phyloP scores from a whole-genome alignment of 2,329 filamentous ascomycete genomes.

The Pestalotiopsis sp. region DNA sequence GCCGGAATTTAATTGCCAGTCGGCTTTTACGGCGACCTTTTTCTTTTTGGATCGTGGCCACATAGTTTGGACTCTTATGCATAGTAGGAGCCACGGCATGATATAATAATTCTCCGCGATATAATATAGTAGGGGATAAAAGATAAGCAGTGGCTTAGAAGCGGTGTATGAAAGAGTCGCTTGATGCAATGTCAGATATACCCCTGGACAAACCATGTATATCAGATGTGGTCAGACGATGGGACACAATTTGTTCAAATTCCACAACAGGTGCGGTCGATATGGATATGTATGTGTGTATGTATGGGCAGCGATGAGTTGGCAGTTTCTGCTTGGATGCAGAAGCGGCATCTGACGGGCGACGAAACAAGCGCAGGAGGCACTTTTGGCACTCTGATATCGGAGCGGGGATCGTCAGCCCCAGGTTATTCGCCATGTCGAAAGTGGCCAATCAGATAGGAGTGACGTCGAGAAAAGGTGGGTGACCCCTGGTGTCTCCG shows the following conservation, averaged over 20 bases:
- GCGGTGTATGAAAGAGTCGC: background rate
- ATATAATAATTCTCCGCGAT: background rate
- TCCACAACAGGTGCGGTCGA: background rate
- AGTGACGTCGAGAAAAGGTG: slow-evolving; percentile 9
- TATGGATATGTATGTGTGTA: background rate
- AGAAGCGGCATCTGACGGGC: background rate
- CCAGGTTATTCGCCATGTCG: background rate
- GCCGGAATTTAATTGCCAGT: background rate
- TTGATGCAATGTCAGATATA: background rate
- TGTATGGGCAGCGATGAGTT: background rate
- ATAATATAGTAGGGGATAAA: background rate
- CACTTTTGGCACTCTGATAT: slow-evolving; percentile 12
- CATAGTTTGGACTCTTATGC: background rate
- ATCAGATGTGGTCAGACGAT: background rate
- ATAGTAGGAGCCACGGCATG: background rate
- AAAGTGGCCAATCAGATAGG: slow-evolving; percentile 5
- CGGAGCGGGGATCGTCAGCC: slow-evolving; percentile 11
- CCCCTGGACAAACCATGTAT: background rate
- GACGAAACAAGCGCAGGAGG: background rate
- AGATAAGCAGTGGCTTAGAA: background rate
- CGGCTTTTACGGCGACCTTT: background rate
- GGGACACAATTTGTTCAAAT: no score
- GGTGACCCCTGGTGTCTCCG: background rate
- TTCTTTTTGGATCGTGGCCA: background rate
- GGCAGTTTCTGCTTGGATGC: background rate